These are phyloP conservation scores for Dendrobium nobile DNA, from an alignment of 106 monocot genomes.

Conservation along the genomic window DNA sequence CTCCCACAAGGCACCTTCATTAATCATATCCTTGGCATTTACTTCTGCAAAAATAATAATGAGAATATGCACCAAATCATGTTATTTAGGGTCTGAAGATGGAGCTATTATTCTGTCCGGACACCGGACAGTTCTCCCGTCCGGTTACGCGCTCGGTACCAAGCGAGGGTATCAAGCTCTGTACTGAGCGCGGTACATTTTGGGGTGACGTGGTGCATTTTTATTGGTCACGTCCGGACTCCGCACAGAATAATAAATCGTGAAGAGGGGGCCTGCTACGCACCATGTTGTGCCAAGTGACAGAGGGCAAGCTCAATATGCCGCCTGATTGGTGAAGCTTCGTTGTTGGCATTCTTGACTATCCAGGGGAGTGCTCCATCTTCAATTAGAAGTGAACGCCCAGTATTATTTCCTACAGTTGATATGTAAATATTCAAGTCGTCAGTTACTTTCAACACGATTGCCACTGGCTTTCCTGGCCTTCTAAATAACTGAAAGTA, in stretches of 20 bases:
- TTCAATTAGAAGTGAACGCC: slow-evolving; percentile 77
- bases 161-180: too few species aligned
- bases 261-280: neutral
- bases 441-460: too few species aligned
- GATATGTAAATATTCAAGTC: neutral
- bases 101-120: too few species aligned
- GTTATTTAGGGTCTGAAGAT: too few species aligned
- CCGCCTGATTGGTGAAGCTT: slow-evolving; percentile 85
- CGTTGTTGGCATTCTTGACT: slow-evolving; percentile 95
- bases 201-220: too few species aligned
- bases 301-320: slow-evolving; percentile 97
- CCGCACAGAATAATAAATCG: neutral
- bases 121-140: too few species aligned
- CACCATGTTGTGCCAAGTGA: slow-evolving; percentile 95
- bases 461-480: too few species aligned
- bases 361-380: slow-evolving; percentile 96
- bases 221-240: too few species aligned
- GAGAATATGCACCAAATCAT: neutral
- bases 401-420: slow-evolving; percentile 49
- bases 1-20: slow-evolving; percentile 94
- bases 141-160: too few species aligned
- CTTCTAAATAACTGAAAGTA: too few species aligned
- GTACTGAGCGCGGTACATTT: too few species aligned
- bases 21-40: slow-evolving; percentile 84
- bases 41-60: slow-evolving; percentile 48